Evolutionary conservation across 495 filamentous ascomycete species (phyloP).

Genomic region (Penicillium crystallinum): DNA sequence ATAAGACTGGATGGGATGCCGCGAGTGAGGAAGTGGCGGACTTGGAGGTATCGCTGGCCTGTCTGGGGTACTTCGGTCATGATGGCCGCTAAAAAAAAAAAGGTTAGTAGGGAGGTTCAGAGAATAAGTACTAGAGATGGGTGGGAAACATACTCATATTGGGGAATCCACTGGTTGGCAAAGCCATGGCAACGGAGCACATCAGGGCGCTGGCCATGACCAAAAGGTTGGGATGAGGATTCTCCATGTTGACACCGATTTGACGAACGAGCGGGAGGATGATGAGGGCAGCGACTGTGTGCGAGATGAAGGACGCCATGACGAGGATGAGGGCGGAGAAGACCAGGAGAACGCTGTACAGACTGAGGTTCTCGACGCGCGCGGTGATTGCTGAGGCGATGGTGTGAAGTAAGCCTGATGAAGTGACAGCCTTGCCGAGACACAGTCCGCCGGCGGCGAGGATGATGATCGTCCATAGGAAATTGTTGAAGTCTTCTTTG

Average conservation of each 20-base stretch:
- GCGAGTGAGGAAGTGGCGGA: constrained; percentile 88
- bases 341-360: constrained; percentile 84
- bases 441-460: constrained; percentile 90
- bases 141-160: constrained; percentile 85
- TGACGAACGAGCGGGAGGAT: constrained; percentile 84
- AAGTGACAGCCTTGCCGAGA: constrained; percentile 90
- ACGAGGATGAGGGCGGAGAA: constrained; percentile 84
- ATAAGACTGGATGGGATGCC: constrained; percentile 84
- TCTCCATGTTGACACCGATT: constrained; percentile 75
- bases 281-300: constrained; percentile 94
- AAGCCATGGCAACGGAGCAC: constrained; percentile 72
- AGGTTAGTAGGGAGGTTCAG: constrained; percentile 20
- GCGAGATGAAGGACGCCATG: constrained; percentile 95
- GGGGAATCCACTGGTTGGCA: constrained; percentile 94
- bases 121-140: too few relatives aligned
- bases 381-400: constrained; percentile 71
- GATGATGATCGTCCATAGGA: constrained; percentile 99
- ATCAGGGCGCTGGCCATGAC: constrained; percentile 79
- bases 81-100: constrained; percentile 66
- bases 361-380: constrained; percentile 67
- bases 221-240: constrained; percentile 89
- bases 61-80: constrained; percentile 97
- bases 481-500: constrained; percentile 99
- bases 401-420: constrained; percentile 86
- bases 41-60: constrained; percentile 84